A percentile compares a stretch with the other conserved stretches of the same genome.
Evolutionary conservation across 1,284 basidiomycete genomes (phyloP).

Genomic region (Leccinum pachyderme): DNA sequence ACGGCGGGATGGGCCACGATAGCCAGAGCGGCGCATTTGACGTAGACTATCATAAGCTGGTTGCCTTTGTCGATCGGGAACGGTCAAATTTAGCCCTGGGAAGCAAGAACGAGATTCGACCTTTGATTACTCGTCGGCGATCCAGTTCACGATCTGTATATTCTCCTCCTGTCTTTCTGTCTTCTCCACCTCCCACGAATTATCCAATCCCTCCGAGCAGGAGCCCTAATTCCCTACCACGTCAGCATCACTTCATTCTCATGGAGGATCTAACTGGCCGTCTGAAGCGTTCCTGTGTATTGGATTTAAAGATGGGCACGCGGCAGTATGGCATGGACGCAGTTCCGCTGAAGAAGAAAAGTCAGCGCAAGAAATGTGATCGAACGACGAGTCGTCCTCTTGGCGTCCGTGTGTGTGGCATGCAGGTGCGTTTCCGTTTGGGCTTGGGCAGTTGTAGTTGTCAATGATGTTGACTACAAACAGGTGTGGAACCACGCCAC

Average conservation of each 20-base stretch:
- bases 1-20: constrained; percentile 43
- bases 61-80: constrained; percentile 27
- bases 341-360: constrained; percentile 89
- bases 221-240: constrained; percentile 50
- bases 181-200: constrained; percentile 14
- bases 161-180: constrained; percentile 13
- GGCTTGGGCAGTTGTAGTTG: not conserved
- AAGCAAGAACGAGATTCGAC: constrained; percentile 16
- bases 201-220: constrained; percentile 35
- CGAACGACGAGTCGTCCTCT: constrained; percentile 89
- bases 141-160: constrained; percentile 60
- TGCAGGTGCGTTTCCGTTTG: constrained; percentile 78
- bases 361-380: constrained; percentile 98
- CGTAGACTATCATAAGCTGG: constrained; percentile 42
- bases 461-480: constrained; percentile 11
- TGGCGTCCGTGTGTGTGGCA: constrained; percentile 94
- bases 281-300: constrained; percentile 92
- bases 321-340: constrained; percentile 98
- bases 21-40: constrained; percentile 42
- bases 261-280: constrained; percentile 98
- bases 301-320: constrained; percentile 99
- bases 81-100: constrained; percentile 21
- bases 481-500: constrained; percentile 89
- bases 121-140: constrained; percentile 43
- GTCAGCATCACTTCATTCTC: constrained; percentile 96